Conservation (phyloP, 2,329 filamentous ascomycete species). For the Dothiorella sarmentorum region DNA sequence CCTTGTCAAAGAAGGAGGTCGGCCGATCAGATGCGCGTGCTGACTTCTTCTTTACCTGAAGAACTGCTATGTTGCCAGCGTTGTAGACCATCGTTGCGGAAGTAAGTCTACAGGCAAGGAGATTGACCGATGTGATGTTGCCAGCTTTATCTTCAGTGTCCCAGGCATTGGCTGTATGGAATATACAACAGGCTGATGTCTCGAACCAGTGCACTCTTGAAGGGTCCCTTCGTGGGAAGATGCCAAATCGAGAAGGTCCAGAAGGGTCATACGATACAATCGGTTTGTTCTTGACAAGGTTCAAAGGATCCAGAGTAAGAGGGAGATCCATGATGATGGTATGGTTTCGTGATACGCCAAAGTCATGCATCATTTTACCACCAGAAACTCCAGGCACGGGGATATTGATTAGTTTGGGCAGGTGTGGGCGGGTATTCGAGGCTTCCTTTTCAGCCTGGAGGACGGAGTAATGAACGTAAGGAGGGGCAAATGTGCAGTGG, state of each 20-base stretch:
- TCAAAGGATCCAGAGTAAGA: slow-evolving; percentile 61
- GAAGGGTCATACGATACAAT: slow-evolving; percentile 59
- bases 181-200: slow-evolving; percentile 65
- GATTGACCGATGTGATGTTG: slow-evolving; percentile 51
- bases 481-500: slow-evolving; percentile 62
- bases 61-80: slow-evolving; percentile 59
- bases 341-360: slow-evolving; percentile 61
- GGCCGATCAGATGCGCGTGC: slow-evolving; percentile 25
- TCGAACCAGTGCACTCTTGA: slow-evolving; percentile 62
- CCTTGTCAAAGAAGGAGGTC: slow-evolving; percentile 48
- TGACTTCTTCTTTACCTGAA: slow-evolving; percentile 32
- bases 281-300: slow-evolving; percentile 54
- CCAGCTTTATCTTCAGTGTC: slow-evolving; percentile 44
- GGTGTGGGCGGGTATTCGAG: not conserved
- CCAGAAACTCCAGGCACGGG: slow-evolving; percentile 59
- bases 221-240: slow-evolving; percentile 62
- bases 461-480: slow-evolving; percentile 66
- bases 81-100: slow-evolving; percentile 63
- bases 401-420: slow-evolving; percentile 45
- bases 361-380: slow-evolving; percentile 74
- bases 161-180: slow-evolving; percentile 71
- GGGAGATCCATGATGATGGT: slow-evolving; percentile 69
- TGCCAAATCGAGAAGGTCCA: slow-evolving; percentile 59
- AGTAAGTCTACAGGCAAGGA: slow-evolving; percentile 65
- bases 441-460: slow-evolving; percentile 35